Conservation (phyloP, 768 basidiomycete species). For the Suillus alpinus region DNA sequence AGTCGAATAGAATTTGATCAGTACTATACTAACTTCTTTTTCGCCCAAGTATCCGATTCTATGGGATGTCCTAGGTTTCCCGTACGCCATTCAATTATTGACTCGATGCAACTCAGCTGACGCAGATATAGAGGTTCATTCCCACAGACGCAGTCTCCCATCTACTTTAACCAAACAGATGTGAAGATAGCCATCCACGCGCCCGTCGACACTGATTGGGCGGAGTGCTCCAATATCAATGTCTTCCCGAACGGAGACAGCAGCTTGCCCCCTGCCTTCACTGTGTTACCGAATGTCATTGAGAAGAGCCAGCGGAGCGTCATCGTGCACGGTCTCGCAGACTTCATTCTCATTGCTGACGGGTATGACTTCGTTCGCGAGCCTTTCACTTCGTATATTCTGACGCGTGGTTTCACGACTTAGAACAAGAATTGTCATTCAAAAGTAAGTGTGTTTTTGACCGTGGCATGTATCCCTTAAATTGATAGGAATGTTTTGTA, state of each 20-base stretch:
- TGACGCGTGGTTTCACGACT: neutral
- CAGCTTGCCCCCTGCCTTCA: conserved; percentile 60
- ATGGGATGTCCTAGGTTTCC: conserved; percentile 81
- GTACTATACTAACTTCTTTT: neutral
- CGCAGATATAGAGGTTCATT: conserved; percentile 47
- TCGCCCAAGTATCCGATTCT: conserved; percentile 50
- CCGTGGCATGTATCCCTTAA: neutral
- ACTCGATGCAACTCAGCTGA: neutral
- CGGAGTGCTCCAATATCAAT: conserved; percentile 54
- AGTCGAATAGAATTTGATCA: conserved; percentile 12
- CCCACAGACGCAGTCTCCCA: conserved; percentile 33
- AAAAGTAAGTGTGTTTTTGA: conserved; percentile 41
- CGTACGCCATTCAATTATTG: conserved; percentile 37
- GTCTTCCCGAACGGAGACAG: conserved; percentile 63
- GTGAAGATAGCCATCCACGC: conserved; percentile 50
- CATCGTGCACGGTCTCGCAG: conserved; percentile 69
- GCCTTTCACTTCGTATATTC: neutral
- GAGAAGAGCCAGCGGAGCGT: conserved; percentile 69
- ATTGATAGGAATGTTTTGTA: conserved; percentile 11
- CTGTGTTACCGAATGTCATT: conserved; percentile 70
- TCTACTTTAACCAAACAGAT: conserved; percentile 55
- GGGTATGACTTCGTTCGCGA: conserved; percentile 39
- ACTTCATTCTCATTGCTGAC: conserved; percentile 71
- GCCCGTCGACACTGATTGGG: conserved; percentile 57
- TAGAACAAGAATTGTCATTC: conserved; percentile 54